Conservation (phyloP, 345 rosid species). For the Brassica napus region Da-Ae NC_063449.1:43160001-43160500, state of each 20-base stretch:
- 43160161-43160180: slow-evolving; percentile 25
- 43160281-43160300: not conserved
- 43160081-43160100: not conserved
- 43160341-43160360: slow-evolving; percentile 3
- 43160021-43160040: not conserved
- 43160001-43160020: not conserved
- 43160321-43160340: not conserved
- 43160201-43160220: slow-evolving; percentile 29
- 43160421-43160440: not conserved
- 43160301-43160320: not conserved
- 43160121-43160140: slow-evolving; percentile 14
- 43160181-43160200: slow-evolving; percentile 26
- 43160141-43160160: slow-evolving; percentile 30
- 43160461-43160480: not conserved
- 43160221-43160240: slow-evolving; percentile 18
- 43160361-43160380: not conserved
- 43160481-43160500: slow-evolving; percentile 28
- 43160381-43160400: not conserved
- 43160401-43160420: not conserved
- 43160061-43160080: not conserved
- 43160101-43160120: not conserved
- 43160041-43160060: not conserved
- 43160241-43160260: slow-evolving; percentile 20
- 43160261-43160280: slow-evolving; percentile 23
- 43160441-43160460: not conserved